Evolutionary conservation across 2,329 filamentous ascomycete species (phyloP), one percentile per base, ranked within the genome.

Genomic region (Alternaria burnsii): DNA sequence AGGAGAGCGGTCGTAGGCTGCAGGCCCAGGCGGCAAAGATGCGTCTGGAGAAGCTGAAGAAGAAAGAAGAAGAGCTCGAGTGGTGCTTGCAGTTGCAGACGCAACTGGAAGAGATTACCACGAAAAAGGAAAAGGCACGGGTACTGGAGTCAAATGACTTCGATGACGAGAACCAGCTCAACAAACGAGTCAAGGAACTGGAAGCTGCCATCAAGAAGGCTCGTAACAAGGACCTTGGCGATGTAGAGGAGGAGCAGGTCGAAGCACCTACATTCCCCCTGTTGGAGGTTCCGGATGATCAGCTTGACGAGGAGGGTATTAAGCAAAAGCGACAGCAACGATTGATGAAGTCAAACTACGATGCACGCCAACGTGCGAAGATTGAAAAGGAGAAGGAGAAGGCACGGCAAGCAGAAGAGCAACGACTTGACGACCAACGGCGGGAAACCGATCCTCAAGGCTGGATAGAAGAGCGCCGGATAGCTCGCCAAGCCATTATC

Each of bases 21-120:
- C 95, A 99, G 78, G 93, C 97, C 72, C 95, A 99, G 79, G 95
- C 95, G 0, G 94, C 94, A 10, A 98, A 97, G 79, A 97, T 97
- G 93, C 90, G 95, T 8, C 82, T 99, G 0, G 95, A 99, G 67
- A 97, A 97, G 74, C 84, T 99, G 47, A 92, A 98, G 76, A 91
- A 92, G 74, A 99, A 99, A 79, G 95, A 99, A 80, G 89, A 97
- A 75, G 94, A 98, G 76, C 82, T 98, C 1, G 94, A 97, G 69
- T 97, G 97, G 79, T 97, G 94, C 83, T 93, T 93, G 75, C 88
- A 93, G 60, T 82, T 99, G 4, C 93, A 96, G 73, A 78, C 83
- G 34, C 88, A 88, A 65, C 83, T 97, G 10, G 86, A 84, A 48
- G 75, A 79, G 2, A 88, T 90, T 24, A 94, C 89, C 44, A 99